A percentile compares a stretch with the other conserved stretches of the same genome.
phyloP scores from a whole-genome alignment of 2,329 filamentous ascomycete genomes.

The Colletotrichum chrysophilum region DNA sequence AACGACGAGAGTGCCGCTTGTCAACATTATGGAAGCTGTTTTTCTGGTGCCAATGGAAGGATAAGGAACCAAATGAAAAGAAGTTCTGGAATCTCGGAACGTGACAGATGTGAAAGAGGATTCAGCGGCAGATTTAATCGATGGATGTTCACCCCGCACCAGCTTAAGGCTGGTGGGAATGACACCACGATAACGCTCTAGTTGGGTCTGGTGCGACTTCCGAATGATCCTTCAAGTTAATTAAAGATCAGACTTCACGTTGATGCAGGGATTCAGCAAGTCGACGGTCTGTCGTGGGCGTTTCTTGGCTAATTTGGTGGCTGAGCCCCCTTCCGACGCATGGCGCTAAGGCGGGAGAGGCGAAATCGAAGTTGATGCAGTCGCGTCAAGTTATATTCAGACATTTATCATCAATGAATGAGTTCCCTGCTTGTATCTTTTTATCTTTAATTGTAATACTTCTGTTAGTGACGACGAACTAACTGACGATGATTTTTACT shows the following conservation, averaged over 20 bases:
- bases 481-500: not conserved
- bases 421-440: rapidly evolving
- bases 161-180: not conserved
- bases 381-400: no score
- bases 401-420: not conserved
- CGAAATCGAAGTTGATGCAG: not conserved
- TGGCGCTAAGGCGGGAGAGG: not conserved
- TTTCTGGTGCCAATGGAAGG: not conserved
- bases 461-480: rapidly evolving
- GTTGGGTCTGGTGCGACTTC: not conserved
- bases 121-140: not conserved
- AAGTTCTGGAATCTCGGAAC: not conserved
- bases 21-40: not conserved
- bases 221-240: not conserved
- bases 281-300: not conserved
- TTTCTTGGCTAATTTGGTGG: not conserved
- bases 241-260: not conserved
- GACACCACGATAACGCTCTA: not conserved
- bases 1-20: not conserved
- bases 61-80: not conserved
- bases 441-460: no score
- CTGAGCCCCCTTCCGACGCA: not conserved
- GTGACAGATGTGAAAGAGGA: not conserved
- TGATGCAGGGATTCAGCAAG: not conserved
- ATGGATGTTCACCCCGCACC: not conserved